Evolutionary conservation across 768 basidiomycete genomes (phyloP), one percentile per base, ranked within the genome.

Genomic region (Tulasnella sp.): DNA sequence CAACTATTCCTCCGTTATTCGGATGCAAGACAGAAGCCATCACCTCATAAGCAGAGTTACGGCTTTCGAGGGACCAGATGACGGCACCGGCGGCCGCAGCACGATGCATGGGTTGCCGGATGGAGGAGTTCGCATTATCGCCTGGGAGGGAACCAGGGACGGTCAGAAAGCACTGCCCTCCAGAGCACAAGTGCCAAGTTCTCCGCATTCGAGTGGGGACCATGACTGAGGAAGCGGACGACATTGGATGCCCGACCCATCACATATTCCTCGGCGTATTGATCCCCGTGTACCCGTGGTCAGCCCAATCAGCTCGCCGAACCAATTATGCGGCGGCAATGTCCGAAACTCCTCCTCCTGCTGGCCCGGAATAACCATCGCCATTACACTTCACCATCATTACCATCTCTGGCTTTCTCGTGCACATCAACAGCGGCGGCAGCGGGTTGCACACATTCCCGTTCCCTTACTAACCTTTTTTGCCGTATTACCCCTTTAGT

Each of bases 401-500:
- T 51, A 10, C 20, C n/a, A 51, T n/a, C 26, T 16, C 0, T 29
- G 32, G 61, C 61, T 29, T 67, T 35, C 61, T 26, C 32, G 15
- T 67, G 26, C 16, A 29, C 61, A 67, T 35, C 61, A 67, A 35
- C 61, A 67, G 32, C 61, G 61, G 61, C 61, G 16, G 61, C 61
- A 67, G 61, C 61, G 61, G 39, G 73, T 1, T n/a, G 11, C 44
- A 44, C 39, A 51, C 51, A 51, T 48, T 35, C 44, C 40, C 40
- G 13, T 42, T 5, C 20, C 44, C 73, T 18, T 23, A 73, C 46
- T 73, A 73, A 48, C 39, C 35, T 39, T 15, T 57, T 39, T 55
- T 35, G 0, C 51, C 42, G 13, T 39, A 26, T 46, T 39, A 32
- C 39, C 40, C 51, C 51, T 26, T 29, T 79, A 93, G 92, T 82